Base-by-base conservation (phyloP, 1,139 yeast species). In the Saccharomyces hybrid region DNA sequence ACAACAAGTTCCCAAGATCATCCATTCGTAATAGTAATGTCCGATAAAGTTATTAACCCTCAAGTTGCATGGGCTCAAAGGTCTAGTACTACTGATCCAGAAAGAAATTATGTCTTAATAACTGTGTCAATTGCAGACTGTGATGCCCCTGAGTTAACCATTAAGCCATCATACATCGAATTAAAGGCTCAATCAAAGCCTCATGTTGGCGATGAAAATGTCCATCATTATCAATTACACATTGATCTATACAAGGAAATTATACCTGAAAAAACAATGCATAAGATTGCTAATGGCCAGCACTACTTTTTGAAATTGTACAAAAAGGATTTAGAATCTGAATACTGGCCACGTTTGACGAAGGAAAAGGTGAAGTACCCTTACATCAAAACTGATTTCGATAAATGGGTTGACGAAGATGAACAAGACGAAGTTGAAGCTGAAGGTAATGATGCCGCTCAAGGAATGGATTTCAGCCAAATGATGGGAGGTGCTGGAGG, bases 371-470 rank as follows among this genome's bases (percentile, higher is more conserved):
- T 78, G 63, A 86, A 80, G 68, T 79, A 76, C 61, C 85, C 81
- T 62, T 88, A 81, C 72, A 82, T 93, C 70, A 87, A 88, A 76
- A 93, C 99, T 14, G 99, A 93, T 70, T 93, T 93, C 67, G 96
- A 91, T 75, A 88, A 85, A 72, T 93, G 99, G 99, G 95, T 86
- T 48, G 96, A 89, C 69, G 96, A 89, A 75, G 96, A 90, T 66
- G 96, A 89, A 72, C 96, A 88, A 72, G 89, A 87, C 49, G 88
- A 80, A 61, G 71, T 69, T 46, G 74, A 73, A 7, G 84, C 74
- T 48, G 79, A 76, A 16, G 82, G 78, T 46, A 62, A 60, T 49
- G 72, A 65, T 7, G 57, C 58, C 51, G 69, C 64, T n/a, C 68
- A 72, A 51, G 65, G 67, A 57, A 73, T 71, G 38, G 78, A 74